These are phyloP conservation scores for Colletotrichum gigasporum DNA, from an alignment of 2,329 filamentous ascomycete genomes.

Conservation along the genomic window DNA sequence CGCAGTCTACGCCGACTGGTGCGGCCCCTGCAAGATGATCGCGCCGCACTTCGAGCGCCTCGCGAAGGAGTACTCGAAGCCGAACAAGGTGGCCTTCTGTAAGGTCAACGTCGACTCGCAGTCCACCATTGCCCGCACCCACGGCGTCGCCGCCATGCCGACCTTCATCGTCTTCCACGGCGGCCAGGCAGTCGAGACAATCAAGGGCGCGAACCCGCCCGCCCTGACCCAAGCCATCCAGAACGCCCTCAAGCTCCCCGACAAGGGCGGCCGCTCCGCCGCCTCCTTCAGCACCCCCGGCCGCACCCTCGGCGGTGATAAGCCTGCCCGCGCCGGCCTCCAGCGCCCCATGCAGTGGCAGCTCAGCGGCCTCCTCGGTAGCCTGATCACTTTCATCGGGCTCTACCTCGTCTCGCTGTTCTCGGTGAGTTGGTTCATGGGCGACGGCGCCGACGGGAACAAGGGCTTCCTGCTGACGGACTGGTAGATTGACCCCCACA, in stretches of 20 bases:
- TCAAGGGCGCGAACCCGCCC: slow-evolving; percentile 82
- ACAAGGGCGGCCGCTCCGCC: slow-evolving; percentile 49
- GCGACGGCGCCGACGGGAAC: neutral
- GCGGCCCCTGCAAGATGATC: slow-evolving; percentile 91
- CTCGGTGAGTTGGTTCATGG: slow-evolving; percentile 54
- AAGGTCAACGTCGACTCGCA: slow-evolving; percentile 93
- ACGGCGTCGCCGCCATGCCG: slow-evolving; percentile 88
- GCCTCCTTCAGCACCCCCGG: slow-evolving; percentile 64
- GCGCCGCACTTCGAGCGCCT: slow-evolving; percentile 89
- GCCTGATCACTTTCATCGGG: slow-evolving; percentile 64
- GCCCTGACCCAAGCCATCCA: slow-evolving; percentile 81
- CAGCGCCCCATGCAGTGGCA: slow-evolving; percentile 39
- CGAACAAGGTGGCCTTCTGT: slow-evolving; percentile 85
- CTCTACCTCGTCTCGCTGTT: slow-evolving; percentile 71
- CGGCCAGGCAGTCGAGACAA: slow-evolving; percentile 76
- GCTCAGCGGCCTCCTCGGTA: slow-evolving; percentile 56
- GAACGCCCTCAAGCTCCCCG: slow-evolving; percentile 68
- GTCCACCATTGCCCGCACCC: slow-evolving; percentile 77
- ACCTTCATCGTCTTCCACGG: slow-evolving; percentile 93
- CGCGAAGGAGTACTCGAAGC: slow-evolving; percentile 79
- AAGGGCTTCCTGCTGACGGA: slow-evolving; percentile 18
- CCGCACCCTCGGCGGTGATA: slow-evolving; percentile 62
- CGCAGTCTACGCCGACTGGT: slow-evolving; percentile 94
- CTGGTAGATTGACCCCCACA: slow-evolving; percentile 67
- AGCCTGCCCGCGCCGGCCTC: slow-evolving; percentile 31